Conservation (phyloP, 768 basidiomycete species). For the Psilocybe cubensis region DNA sequence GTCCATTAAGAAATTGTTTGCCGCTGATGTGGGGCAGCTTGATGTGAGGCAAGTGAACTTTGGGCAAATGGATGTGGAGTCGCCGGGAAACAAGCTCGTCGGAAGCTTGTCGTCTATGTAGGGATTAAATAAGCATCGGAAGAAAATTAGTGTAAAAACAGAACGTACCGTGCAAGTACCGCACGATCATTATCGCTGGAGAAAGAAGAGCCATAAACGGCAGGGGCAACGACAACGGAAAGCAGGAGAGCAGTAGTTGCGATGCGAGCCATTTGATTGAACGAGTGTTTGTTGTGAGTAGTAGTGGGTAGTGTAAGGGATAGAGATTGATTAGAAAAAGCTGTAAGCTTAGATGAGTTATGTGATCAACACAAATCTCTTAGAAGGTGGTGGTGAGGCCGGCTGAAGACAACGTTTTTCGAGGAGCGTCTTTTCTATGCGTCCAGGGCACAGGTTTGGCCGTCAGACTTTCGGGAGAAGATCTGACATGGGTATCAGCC, state of each 20-base stretch:
- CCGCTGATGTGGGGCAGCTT: not conserved
- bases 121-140: not conserved
- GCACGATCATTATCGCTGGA: not conserved
- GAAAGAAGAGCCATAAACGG: not conserved
- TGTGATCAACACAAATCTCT: slow-evolving; percentile 5
- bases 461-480: not conserved
- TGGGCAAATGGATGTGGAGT: not conserved
- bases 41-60: not conserved
- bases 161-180: slow-evolving; percentile 1
- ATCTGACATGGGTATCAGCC: not conserved
- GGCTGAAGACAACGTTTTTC: not conserved
- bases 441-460: not conserved
- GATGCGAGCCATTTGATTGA: slow-evolving; percentile 7
- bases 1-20: not conserved
- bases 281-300: not conserved
- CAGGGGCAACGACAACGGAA: slow-evolving; percentile 1
- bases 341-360: not conserved
- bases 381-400: not conserved
- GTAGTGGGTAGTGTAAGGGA: not conserved
- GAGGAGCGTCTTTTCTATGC: not conserved
- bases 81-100: slow-evolving; percentile 5
- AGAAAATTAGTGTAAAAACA: not conserved
- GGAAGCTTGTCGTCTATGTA: not conserved
- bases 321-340: not conserved
- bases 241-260: not conserved